Percentiles rank a stretch among this genome's conserved stretches.
Conservation (phyloP, 2,329 filamentous ascomycete species). For the Knufia petricola region DNA sequence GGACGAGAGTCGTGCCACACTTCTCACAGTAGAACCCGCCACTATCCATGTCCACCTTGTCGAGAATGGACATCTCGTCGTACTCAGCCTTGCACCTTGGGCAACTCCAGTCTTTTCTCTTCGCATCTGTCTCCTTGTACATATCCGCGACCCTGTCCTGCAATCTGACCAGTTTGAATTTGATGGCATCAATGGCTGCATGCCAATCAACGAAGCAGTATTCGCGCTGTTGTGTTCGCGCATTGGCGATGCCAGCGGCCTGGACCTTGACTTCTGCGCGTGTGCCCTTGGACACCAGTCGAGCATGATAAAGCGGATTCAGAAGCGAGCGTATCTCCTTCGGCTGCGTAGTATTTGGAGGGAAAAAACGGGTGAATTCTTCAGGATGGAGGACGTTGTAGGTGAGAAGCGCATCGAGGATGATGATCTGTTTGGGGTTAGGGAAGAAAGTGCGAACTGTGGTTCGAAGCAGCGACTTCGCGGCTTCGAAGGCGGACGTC, state of each 20-base stretch:
- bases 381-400: constrained; percentile 73
- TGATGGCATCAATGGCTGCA: constrained; percentile 88
- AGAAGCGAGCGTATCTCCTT: constrained; percentile 89
- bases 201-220: constrained; percentile 98
- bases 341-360: constrained; percentile 59
- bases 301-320: constrained; percentile 73
- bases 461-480: constrained; percentile 72
- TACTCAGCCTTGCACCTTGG: constrained; percentile 72
- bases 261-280: constrained; percentile 64
- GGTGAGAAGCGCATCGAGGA: constrained; percentile 68
- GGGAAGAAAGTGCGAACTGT: constrained; percentile 80
- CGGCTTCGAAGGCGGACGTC: constrained; percentile 48
- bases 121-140: constrained; percentile 60
- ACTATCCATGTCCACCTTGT: constrained; percentile 49
- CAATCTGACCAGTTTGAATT: constrained; percentile 82
- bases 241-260: constrained; percentile 48
- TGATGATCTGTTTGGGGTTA: constrained; percentile 64
- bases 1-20: constrained; percentile 48
- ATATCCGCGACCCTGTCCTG: constrained; percentile 81
- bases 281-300: constrained; percentile 63
- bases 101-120: constrained; percentile 83
- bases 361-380: constrained; percentile 74
- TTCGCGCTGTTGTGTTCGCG: constrained; percentile 71
- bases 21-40: constrained; percentile 80
- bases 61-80: constrained; percentile 81